phyloP scores from a whole-genome alignment of 1,139 yeast genomes.

The Yamadazyma triangularis region DNA sequence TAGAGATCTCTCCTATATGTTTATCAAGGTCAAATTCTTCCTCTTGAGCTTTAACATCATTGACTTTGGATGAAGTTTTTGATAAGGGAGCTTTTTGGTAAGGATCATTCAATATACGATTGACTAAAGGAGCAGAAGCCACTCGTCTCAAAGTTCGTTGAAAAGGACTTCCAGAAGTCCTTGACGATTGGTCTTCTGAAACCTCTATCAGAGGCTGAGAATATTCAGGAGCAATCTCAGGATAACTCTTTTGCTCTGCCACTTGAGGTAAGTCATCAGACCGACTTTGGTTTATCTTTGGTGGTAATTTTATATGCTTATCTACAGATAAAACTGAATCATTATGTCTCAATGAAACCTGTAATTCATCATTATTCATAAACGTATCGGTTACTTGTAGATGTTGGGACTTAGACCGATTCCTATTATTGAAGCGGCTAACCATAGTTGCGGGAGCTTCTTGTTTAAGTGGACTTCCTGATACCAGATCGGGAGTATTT shows the following conservation, averaged over 20 bases:
- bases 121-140: constrained; percentile 75
- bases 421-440: constrained; percentile 6
- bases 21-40: constrained; percentile 39
- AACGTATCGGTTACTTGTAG: constrained; percentile 6
- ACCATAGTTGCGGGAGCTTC: constrained; percentile 8
- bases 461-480: constrained; percentile 1
- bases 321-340: constrained; percentile 34
- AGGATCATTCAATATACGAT: constrained; percentile 28
- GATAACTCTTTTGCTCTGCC: background rate
- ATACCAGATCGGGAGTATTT: background rate
- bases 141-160: constrained; percentile 64
- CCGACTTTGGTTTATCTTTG: constrained; percentile 5
- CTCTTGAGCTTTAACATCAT: constrained; percentile 6
- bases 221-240: background rate
- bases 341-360: constrained; percentile 39
- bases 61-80: background rate
- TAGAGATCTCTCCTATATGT: constrained; percentile 52
- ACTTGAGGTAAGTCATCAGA: constrained; percentile 18
- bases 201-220: background rate
- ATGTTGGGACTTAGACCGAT: constrained; percentile 4
- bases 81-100: background rate
- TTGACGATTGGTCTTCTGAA: background rate
- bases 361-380: constrained; percentile 17
- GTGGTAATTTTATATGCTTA: constrained; percentile 20
- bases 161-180: constrained; percentile 23